phyloP scores from a whole-genome alignment of 257 asterid genomes.

The Solanum sitiens region DNA sequence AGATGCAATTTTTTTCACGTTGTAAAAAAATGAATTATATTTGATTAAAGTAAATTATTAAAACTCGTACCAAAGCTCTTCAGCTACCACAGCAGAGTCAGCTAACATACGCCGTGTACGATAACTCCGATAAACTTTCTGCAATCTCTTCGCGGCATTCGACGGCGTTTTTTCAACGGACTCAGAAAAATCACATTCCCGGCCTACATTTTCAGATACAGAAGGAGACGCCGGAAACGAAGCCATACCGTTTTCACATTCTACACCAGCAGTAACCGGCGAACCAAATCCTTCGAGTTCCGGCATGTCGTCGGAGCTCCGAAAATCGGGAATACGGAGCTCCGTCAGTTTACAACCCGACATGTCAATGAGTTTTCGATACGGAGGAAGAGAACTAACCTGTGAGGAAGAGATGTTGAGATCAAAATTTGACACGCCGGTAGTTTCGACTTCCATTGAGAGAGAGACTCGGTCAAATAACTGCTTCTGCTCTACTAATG shows the following conservation, averaged over 20 bases:
- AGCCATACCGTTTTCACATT: not conserved
- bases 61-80: conserved; percentile 55
- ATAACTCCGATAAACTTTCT: conserved; percentile 85
- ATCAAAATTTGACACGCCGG: conserved; percentile 31
- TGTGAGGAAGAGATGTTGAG: conserved; percentile 14
- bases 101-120: conserved; percentile 98
- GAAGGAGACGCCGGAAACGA: not conserved
- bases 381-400: not conserved
- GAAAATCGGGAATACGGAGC: not conserved
- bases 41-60: not conserved
- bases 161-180: not conserved
- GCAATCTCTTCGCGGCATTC: conserved; percentile 73
- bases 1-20: not conserved
- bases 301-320: not conserved
- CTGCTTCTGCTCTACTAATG: not conserved
- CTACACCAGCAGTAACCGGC: not conserved
- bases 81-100: conserved; percentile 93
- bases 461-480: not conserved
- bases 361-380: not conserved
- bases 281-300: not conserved
- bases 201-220: not conserved
- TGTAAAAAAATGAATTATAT: not conserved
- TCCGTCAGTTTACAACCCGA: not conserved
- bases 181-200: conserved; percentile 8
- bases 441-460: conserved; percentile 59